A percentile compares a stretch with the other conserved stretches of the same genome.
These are phyloP conservation scores for Saccharomyces eubayanus DNA, from an alignment of 805 yeast genomes.

Conservation along the genomic window DNA sequence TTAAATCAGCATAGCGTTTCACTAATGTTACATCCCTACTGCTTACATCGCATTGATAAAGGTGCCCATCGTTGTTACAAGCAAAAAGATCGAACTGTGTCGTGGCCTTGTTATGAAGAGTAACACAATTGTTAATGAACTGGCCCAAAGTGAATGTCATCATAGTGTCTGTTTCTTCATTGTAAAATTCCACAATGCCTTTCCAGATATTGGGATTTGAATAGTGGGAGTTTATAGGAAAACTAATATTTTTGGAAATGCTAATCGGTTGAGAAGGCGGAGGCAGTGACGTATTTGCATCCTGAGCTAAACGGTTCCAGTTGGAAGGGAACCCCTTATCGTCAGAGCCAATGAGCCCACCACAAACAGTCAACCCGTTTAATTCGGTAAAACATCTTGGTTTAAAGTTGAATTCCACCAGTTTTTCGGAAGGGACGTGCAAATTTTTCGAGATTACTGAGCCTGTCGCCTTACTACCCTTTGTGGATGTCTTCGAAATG, in stretches of 20 bases:
- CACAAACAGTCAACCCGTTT: constrained; percentile 46
- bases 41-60: constrained; percentile 56
- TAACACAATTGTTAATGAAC: constrained; percentile 74
- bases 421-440: constrained; percentile 25
- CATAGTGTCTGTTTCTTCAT: constrained; percentile 40
- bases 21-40: constrained; percentile 39
- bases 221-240: constrained; percentile 25
- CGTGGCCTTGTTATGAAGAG: constrained; percentile 39
- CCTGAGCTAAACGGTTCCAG: constrained; percentile 18
- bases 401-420: constrained; percentile 48
- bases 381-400: constrained; percentile 63
- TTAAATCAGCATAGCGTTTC: constrained; percentile 40
- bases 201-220: constrained; percentile 35
- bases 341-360: constrained; percentile 40
- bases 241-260: constrained; percentile 23
- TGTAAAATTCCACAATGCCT: constrained; percentile 41
- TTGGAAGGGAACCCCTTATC: constrained; percentile 26
- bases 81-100: constrained; percentile 49
- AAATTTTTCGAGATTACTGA: not conserved
- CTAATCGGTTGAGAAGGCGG: constrained; percentile 22
- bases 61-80: constrained; percentile 74
- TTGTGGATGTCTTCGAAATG: not conserved
- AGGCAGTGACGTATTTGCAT: constrained; percentile 4
- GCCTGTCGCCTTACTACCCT: not conserved
- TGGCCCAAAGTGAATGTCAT: constrained; percentile 61